Percentiles rank a stretch among this genome's conserved stretches.
These are phyloP conservation scores for Saccharomycodes ludwigii DNA, from an alignment of 805 yeast species.

Conservation along the genomic window DNA sequence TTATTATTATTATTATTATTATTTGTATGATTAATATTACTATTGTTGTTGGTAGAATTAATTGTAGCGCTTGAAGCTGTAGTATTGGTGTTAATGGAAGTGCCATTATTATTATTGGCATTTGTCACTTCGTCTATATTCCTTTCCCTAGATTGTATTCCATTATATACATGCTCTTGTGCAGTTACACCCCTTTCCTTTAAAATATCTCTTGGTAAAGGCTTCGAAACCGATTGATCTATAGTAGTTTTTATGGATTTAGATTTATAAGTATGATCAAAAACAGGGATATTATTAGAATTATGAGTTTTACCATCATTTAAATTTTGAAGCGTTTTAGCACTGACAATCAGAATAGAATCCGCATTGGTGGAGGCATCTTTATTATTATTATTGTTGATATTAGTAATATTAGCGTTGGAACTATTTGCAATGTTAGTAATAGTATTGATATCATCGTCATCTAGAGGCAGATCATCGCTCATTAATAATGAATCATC, in stretches of 20 bases:
- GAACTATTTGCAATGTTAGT: no score
- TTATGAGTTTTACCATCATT: neutral
- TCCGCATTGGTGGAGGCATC: slow-evolving; percentile 3
- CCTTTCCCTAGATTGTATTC: no score
- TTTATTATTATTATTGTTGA: slow-evolving; percentile 3
- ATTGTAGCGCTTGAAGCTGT: no score
- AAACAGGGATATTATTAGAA: slow-evolving; percentile 18
- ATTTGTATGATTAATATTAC: no score
- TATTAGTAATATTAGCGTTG: neutral
- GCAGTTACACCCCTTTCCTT: slow-evolving; percentile 15
- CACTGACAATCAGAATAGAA: slow-evolving; percentile 1
- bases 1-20: no score
- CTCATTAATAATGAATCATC: slow-evolving; percentile 46
- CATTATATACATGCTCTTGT: slow-evolving; percentile 15
- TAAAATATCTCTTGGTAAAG: slow-evolving; percentile 26
- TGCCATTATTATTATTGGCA: no score
- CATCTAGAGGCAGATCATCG: no score
- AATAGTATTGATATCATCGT: no score
- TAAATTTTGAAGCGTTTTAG: neutral
- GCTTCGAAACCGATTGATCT: slow-evolving; percentile 59
- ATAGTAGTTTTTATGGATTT: slow-evolving; percentile 46
- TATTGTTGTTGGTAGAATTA: no score
- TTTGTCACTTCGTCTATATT: no score
- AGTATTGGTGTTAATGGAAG: no score
- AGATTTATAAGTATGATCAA: slow-evolving; percentile 45